These are phyloP conservation scores for Trifolium fragiferum DNA, from an alignment of 306 rosid genomes.

Conservation along the genomic window DNA sequence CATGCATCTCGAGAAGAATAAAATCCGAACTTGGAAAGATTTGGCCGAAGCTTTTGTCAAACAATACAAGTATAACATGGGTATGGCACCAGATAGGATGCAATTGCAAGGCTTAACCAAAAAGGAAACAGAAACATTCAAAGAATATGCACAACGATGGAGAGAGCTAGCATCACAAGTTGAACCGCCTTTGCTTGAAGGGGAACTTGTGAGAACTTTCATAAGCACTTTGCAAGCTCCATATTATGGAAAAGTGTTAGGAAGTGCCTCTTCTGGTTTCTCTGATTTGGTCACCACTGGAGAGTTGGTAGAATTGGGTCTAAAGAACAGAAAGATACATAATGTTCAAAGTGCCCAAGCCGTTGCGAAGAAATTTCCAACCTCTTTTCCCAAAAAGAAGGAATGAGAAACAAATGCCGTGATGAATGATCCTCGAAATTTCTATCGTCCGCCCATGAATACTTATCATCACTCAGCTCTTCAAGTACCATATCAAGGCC, in stretches of 20 bases:
- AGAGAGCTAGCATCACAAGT: not conserved
- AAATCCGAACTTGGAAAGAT: not conserved
- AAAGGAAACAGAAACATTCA: too few relatives aligned
- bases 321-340: too few relatives aligned
- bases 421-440: too few relatives aligned
- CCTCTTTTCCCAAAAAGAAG: too few relatives aligned
- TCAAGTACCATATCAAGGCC: too few relatives aligned
- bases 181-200: not conserved
- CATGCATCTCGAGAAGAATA: not conserved
- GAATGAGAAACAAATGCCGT: not conserved
- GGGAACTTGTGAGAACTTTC: not conserved
- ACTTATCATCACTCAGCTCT: too few relatives aligned
- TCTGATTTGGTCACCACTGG: not conserved
- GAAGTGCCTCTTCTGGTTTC: not conserved
- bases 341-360: rapidly evolving
- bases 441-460: too few relatives aligned
- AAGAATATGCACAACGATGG: too few relatives aligned
- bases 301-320: not conserved
- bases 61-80: too few relatives aligned
- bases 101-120: too few relatives aligned
- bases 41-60: too few relatives aligned
- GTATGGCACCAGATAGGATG: too few relatives aligned
- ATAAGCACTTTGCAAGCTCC: not conserved
- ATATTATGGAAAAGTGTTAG: not conserved
- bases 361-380: not conserved